Conservation (phyloP, 2,329 filamentous ascomycete species). For the Alternaria sp. region DNA sequence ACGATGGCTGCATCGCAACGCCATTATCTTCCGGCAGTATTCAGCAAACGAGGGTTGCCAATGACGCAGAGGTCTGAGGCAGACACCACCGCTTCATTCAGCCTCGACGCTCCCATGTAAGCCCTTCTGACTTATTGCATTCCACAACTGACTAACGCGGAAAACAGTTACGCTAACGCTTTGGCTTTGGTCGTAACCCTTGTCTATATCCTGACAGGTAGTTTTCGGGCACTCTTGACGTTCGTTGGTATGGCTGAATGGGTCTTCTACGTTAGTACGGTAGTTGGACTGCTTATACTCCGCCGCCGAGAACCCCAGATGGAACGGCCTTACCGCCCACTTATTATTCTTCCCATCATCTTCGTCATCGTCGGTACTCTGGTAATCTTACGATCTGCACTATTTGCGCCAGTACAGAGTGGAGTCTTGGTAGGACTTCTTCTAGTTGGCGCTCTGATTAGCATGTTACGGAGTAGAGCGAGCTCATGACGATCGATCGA, state of each 20-base stretch:
- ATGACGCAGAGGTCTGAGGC: constrained; percentile 10
- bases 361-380: constrained; percentile 69
- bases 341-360: constrained; percentile 59
- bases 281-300: constrained; percentile 66
- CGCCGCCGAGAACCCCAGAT: constrained; percentile 66
- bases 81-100: constrained; percentile 9
- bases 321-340: constrained; percentile 65
- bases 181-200: constrained; percentile 52
- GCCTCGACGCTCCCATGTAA: constrained; percentile 48
- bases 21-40: constrained; percentile 46
- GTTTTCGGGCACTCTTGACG: constrained; percentile 68
- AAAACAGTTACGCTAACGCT: constrained; percentile 39
- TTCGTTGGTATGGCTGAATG: constrained; percentile 58
- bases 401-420: constrained; percentile 66
- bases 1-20: constrained; percentile 62
- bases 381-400: constrained; percentile 66
- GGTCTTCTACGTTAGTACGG: constrained; percentile 71
- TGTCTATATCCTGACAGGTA: constrained; percentile 68
- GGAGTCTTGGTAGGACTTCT: constrained; percentile 63
- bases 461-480: constrained; percentile 29
- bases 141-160: constrained; percentile 20
- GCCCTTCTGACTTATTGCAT: neutral
- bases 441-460: constrained; percentile 57
- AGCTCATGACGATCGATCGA: neutral
- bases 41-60: constrained; percentile 43